These are phyloP conservation scores for Microbotryum scabiosae DNA, from an alignment of 1,284 basidiomycete species.

Conservation along the genomic window DNA sequence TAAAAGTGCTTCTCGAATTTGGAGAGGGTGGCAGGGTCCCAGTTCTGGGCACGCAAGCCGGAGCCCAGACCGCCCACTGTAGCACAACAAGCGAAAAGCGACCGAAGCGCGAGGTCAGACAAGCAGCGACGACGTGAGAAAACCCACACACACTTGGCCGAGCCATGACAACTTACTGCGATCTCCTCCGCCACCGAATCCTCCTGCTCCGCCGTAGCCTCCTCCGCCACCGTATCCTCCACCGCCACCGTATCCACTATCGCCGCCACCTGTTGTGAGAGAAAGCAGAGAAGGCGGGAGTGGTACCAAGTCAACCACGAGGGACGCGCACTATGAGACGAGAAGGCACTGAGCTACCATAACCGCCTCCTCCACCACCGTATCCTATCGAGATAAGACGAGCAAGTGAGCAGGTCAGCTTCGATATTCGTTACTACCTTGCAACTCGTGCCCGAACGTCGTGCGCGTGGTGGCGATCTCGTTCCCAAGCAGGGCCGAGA, in stretches of 20 bases:
- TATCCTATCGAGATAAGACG: background rate
- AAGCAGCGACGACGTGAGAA: background rate
- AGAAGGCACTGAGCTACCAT: background rate
- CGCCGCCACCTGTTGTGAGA: background rate
- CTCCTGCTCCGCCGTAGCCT: conserved; percentile 21
- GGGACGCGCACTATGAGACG: background rate
- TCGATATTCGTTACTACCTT: too few species aligned
- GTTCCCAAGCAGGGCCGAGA: too few species aligned
- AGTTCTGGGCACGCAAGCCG: conserved; percentile 75
- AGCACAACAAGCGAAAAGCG: background rate
- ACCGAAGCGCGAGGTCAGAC: background rate
- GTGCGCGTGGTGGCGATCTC: too few species aligned
- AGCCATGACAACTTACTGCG: conserved; percentile 26
- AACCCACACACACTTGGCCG: background rate
- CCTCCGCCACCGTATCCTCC: conserved; percentile 40
- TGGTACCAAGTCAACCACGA: background rate
- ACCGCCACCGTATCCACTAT: conserved; percentile 16
- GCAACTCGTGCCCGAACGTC: too few species aligned
- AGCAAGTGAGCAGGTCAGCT: too few species aligned
- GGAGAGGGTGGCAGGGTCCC: conserved; percentile 60
- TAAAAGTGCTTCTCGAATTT: conserved; percentile 86
- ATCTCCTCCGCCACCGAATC: conserved; percentile 45
- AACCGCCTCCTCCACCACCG: conserved; percentile 24
- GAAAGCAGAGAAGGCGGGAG: background rate
- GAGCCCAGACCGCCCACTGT: conserved; percentile 72